phyloP scores from a whole-genome alignment of 192 early-diverging fungal species.

The Geranomyces michiganensis region DNA sequence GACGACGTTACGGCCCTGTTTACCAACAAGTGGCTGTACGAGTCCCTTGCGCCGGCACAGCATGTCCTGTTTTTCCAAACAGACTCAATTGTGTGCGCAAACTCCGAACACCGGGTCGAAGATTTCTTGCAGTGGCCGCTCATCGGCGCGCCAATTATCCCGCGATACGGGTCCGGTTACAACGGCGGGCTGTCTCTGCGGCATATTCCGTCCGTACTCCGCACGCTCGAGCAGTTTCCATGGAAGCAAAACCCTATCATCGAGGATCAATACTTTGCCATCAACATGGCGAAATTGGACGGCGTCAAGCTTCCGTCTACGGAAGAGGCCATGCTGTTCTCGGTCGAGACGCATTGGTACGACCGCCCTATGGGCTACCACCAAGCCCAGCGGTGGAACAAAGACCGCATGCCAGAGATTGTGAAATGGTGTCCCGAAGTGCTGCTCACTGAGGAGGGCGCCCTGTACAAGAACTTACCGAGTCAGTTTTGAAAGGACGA shows the following conservation, averaged over 20 bases:
- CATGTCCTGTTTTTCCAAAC: constrained; percentile 26
- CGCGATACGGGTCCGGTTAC: not conserved
- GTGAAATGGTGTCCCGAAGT: not conserved
- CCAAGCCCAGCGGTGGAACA: constrained; percentile 1
- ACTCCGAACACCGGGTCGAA: constrained; percentile 4
- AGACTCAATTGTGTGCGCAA: constrained; percentile 19
- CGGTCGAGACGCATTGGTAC: constrained; percentile 5
- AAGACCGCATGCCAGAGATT: not conserved
- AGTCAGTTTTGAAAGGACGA: no score
- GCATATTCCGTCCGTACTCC: constrained; percentile 1
- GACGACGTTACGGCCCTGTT: constrained; percentile 12
- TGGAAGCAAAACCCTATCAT: not conserved
- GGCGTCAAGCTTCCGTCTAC: not conserved
- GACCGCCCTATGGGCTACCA: constrained; percentile 10
- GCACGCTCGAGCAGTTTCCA: not conserved
- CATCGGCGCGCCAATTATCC: constrained; percentile 5
- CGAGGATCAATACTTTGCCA: constrained; percentile 5
- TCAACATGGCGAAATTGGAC: not conserved
- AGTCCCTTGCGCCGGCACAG: constrained; percentile 18
- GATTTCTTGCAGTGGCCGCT: constrained; percentile 6
- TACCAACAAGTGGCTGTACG: constrained; percentile 16
- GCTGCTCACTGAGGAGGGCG: not conserved
- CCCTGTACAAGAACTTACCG: not conserved
- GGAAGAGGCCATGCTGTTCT: constrained; percentile 1
- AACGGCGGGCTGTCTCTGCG: constrained; percentile 9